These are phyloP conservation scores for Periglandula ipomoeae DNA, from an alignment of 2,329 filamentous ascomycete species.

Conservation along the genomic window DNA sequence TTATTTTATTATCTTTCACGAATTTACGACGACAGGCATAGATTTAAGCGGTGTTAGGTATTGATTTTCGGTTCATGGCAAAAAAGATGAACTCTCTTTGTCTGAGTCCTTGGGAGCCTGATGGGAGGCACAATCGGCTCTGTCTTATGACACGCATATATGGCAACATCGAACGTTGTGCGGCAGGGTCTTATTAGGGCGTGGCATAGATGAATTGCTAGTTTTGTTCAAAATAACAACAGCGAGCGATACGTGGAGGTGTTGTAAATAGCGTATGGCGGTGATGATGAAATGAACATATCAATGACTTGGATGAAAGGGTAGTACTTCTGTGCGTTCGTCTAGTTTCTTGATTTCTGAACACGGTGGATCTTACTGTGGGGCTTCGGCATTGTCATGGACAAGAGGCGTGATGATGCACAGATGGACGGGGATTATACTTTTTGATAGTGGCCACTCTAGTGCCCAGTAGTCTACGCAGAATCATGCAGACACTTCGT, in stretches of 20 bases:
- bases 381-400: too few species aligned
- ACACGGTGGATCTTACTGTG: too few species aligned
- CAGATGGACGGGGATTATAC: too few species aligned
- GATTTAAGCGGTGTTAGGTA: constrained; percentile 2
- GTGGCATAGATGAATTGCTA: not conserved
- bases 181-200: not conserved
- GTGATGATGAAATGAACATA: not conserved
- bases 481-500: too few species aligned
- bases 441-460: too few species aligned
- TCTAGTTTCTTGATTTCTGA: too few species aligned
- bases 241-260: not conserved
- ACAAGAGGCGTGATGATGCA: too few species aligned
- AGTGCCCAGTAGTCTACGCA: too few species aligned
- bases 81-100: not conserved
- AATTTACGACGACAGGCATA: not conserved
- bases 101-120: not conserved
- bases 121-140: not conserved
- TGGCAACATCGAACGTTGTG: not conserved
- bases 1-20: constrained; percentile 4
- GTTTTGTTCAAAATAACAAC: not conserved
- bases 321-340: too few species aligned
- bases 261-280: not conserved
- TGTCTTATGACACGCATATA: not conserved
- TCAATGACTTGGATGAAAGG: too few species aligned
- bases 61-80: not conserved